Conservation (phyloP, 2,329 filamentous ascomycete species). For the Diplodia sapinea region DNA sequence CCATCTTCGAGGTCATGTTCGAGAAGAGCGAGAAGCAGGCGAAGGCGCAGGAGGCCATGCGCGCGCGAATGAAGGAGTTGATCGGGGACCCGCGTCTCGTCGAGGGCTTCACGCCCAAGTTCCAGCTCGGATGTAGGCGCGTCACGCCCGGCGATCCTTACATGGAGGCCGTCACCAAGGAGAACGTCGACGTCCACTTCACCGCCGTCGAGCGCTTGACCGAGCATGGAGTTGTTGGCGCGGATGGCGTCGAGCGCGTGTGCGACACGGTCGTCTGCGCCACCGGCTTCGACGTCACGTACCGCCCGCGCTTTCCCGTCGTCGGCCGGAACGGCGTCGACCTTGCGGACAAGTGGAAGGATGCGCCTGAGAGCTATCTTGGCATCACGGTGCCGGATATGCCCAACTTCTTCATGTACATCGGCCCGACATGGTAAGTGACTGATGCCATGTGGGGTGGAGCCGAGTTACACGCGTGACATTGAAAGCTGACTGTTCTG, state of each 20-base stretch:
- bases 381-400: constrained; percentile 52
- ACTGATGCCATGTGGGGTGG: no score
- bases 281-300: constrained; percentile 54
- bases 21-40: constrained; percentile 50
- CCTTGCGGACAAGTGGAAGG: constrained; percentile 50
- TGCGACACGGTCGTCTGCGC: constrained; percentile 54
- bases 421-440: constrained; percentile 46
- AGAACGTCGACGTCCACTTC: constrained; percentile 59
- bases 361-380: constrained; percentile 49
- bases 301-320: constrained; percentile 51
- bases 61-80: constrained; percentile 55
- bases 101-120: constrained; percentile 55
- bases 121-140: constrained; percentile 54
- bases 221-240: constrained; percentile 53
- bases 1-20: constrained; percentile 44
- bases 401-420: constrained; percentile 52
- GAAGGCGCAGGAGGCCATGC: constrained; percentile 47
- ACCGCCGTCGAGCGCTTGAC: constrained; percentile 54
- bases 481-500: no score
- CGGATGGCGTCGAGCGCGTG: constrained; percentile 50
- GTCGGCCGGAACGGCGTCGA: constrained; percentile 50
- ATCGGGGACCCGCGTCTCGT: constrained; percentile 59
- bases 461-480: no score
- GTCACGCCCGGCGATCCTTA: constrained; percentile 59
- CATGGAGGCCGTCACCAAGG: constrained; percentile 57